phyloP scores from a whole-genome alignment of 768 basidiomycete genomes.

The Mycena filopes region DNA sequence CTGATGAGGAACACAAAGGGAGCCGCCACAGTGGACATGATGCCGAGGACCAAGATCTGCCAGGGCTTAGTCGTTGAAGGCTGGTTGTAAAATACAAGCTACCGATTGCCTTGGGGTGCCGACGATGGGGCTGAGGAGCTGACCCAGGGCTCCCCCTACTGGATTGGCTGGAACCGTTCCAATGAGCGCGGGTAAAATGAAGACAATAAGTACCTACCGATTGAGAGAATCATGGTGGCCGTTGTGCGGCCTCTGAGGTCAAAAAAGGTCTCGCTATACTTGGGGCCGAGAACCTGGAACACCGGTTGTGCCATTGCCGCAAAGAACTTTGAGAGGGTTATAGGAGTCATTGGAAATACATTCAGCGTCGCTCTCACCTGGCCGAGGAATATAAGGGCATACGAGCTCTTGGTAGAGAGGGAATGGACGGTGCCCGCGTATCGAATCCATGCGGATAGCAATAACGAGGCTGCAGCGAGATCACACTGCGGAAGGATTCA shows the following conservation, averaged over 20 bases:
- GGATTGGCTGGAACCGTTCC: conserved; percentile 67
- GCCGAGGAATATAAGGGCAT: conserved; percentile 74
- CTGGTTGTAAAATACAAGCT: conserved; percentile 35
- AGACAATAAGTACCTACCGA: conserved; percentile 47
- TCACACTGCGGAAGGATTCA: conserved; percentile 69
- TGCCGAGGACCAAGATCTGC: conserved; percentile 77
- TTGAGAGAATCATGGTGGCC: conserved; percentile 71
- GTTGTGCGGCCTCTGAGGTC: conserved; percentile 80
- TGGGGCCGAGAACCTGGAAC: conserved; percentile 82
- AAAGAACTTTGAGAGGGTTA: conserved; percentile 60
- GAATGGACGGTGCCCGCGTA: conserved; percentile 74
- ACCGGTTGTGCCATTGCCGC: conserved; percentile 74
- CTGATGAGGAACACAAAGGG: conserved; percentile 71
- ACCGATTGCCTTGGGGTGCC: conserved; percentile 69
- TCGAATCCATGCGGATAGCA: conserved; percentile 81
- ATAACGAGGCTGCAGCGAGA: conserved; percentile 60
- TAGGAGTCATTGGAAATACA: not conserved
- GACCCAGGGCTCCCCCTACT: conserved; percentile 77
- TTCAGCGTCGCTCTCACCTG: conserved; percentile 59
- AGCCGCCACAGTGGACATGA: conserved; percentile 70
- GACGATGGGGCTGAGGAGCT: conserved; percentile 74
- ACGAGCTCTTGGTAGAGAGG: conserved; percentile 62
- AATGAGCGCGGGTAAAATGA: conserved; percentile 4
- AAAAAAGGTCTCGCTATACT: conserved; percentile 89
- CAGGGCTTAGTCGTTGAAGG: not conserved